Conservation (phyloP, 1,284 basidiomycete genomes). For the Testicularia cyperi region DNA sequence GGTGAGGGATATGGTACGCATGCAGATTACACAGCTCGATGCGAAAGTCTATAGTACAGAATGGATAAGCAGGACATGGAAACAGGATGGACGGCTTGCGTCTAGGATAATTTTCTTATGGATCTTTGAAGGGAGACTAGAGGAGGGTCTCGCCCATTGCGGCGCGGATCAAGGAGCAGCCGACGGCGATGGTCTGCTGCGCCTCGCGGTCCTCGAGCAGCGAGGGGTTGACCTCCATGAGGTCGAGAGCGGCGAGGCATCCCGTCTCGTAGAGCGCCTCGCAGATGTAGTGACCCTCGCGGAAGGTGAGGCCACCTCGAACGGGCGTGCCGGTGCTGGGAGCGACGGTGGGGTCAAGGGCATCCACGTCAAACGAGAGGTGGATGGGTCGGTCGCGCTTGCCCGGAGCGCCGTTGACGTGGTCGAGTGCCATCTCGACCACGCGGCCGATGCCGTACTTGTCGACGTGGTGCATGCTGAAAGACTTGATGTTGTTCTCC, state of each 20-base stretch:
- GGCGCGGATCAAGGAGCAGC: conserved; percentile 85
- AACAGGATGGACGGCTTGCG: no score
- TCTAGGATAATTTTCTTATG: no score
- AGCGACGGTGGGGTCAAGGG: conserved; percentile 81
- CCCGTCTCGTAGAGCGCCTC: conserved; percentile 93
- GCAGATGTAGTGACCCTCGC: conserved; percentile 90
- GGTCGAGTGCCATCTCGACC: conserved; percentile 90
- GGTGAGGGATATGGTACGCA: no score
- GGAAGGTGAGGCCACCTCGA: conserved; percentile 91
- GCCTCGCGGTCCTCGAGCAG: conserved; percentile 71
- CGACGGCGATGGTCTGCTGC: conserved; percentile 85
- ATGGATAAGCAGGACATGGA: no score
- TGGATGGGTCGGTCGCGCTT: conserved; percentile 81
- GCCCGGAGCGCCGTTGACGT: conserved; percentile 69
- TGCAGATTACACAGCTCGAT: no score
- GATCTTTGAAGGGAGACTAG: no score
- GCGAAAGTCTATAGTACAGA: no score
- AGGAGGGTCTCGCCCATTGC: conserved; percentile 70
- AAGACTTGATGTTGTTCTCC: conserved; percentile 85
- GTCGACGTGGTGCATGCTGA: conserved; percentile 98
- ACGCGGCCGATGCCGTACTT: conserved; percentile 83
- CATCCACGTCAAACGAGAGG: conserved; percentile 92
- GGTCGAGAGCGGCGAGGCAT: conserved; percentile 74
- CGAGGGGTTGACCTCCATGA: conserved; percentile 92
- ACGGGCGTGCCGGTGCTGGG: conserved; percentile 93